These are phyloP conservation scores for Catharanthus roseus DNA, from an alignment of 257 asterid species.

Conservation along the genomic window DNA sequence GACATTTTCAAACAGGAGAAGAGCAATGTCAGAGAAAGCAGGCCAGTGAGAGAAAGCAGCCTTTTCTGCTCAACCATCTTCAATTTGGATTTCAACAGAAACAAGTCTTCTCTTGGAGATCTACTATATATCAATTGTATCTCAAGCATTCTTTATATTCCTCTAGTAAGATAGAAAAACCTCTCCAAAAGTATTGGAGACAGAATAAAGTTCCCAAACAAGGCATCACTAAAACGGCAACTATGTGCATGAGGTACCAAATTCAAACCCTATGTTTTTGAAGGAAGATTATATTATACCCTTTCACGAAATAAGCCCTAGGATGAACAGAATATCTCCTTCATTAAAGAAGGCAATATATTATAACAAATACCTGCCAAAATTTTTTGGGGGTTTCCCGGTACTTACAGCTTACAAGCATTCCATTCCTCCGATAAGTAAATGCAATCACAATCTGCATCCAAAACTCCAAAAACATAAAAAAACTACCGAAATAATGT, in stretches of 20 bases:
- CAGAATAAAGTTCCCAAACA: not conserved
- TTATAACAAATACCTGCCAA: conserved; percentile 60
- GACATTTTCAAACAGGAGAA: not conserved
- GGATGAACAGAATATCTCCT: not conserved
- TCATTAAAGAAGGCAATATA: conserved; percentile 1
- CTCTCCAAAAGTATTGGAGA: not conserved
- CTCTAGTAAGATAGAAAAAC: not conserved
- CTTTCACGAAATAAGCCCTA: not conserved
- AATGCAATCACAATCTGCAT: conserved; percentile 76
- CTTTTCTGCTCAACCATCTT: not conserved
- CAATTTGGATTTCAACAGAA: not conserved
- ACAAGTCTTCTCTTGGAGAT: not conserved
- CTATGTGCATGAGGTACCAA: not conserved
- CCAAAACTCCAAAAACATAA: conserved; percentile 4
- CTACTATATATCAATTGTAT: not conserved
- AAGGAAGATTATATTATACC: not conserved
- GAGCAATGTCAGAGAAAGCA: not conserved
- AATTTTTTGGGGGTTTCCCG: conserved; percentile 60
- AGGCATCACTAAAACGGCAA: not conserved
- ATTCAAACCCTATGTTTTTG: not conserved
- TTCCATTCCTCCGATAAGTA: conserved; percentile 64
- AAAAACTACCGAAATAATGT: not conserved
- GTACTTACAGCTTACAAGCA: conserved; percentile 85
- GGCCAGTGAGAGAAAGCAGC: not conserved
- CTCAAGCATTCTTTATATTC: not conserved